A percentile compares a stretch with the other conserved stretches of the same genome.
These are phyloP conservation scores for Solanum microdontum DNA, from an alignment of 257 asterid species.

Conservation along the genomic window DNA sequence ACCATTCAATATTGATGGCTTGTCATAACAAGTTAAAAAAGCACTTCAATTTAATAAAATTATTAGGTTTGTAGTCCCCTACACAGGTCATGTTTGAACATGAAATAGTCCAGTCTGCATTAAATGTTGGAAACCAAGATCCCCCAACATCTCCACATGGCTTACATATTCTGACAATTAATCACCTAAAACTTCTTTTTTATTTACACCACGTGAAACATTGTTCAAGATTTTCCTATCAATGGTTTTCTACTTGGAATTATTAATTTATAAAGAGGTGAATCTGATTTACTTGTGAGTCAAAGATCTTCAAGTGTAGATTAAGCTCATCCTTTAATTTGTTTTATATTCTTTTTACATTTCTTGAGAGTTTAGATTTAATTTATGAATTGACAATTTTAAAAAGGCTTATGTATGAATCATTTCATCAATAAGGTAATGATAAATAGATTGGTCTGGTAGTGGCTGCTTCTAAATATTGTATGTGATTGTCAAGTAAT, in stretches of 20 bases:
- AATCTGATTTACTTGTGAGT: slow-evolving; percentile 19
- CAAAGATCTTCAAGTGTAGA: slow-evolving; percentile 25
- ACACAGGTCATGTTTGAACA: slow-evolving; percentile 29
- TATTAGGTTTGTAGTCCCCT: slow-evolving; percentile 26
- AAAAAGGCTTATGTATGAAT: background rate
- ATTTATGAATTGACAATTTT: background rate
- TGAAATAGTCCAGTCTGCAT: slow-evolving; percentile 35
- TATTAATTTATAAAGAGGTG: background rate
- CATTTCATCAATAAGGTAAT: background rate
- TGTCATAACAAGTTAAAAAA: slow-evolving; percentile 9
- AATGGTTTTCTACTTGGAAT: background rate
- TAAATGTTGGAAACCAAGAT: slow-evolving; percentile 29
- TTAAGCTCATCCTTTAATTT: background rate
- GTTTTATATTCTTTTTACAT: background rate
- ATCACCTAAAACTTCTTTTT: background rate
- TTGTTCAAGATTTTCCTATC: slow-evolving; percentile 1
- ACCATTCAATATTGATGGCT: slow-evolving; percentile 7
- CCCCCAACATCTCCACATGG: slow-evolving; percentile 56
- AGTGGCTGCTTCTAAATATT: background rate
- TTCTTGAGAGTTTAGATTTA: background rate
- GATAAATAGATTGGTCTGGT: background rate
- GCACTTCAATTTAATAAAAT: background rate
- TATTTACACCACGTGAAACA: background rate
- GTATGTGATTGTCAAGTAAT: background rate
- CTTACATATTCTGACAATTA: slow-evolving; percentile 25